Evolutionary conservation across 2,329 filamentous ascomycete species (phyloP).

Genomic region (Cladosporium phlei): DNA sequence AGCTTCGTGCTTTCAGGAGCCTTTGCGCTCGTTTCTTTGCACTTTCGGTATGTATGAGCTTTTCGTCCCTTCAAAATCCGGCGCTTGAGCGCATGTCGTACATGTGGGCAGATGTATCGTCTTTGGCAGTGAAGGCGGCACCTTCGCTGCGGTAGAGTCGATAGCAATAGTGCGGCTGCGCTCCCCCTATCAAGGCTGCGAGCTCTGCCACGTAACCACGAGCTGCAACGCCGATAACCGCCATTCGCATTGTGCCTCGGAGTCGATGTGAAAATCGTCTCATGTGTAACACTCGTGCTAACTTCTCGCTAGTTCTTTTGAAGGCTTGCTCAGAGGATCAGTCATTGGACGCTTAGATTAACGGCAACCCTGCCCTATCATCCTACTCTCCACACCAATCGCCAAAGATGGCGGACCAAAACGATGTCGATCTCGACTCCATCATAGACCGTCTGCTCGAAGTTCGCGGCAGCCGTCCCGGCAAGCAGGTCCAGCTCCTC

Average conservation of each 20-base stretch:
- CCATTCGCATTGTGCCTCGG: too few species aligned
- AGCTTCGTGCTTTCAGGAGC: slow-evolving; percentile 21
- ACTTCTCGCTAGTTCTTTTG: slow-evolving; percentile 4
- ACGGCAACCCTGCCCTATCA: slow-evolving; percentile 9
- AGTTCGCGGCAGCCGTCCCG: slow-evolving; percentile 93
- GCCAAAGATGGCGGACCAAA: slow-evolving; percentile 62
- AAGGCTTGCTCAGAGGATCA: slow-evolving; percentile 10
- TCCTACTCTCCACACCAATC: neutral
- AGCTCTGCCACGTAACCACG: too few species aligned
- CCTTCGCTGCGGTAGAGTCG: too few species aligned
- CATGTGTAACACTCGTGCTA: neutral
- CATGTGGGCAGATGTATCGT: neutral
- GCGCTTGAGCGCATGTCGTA: too few species aligned
- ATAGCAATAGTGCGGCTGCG: neutral
- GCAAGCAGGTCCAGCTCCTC: slow-evolving; percentile 95
- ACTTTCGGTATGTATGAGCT: slow-evolving; percentile 25
- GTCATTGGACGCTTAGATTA: slow-evolving; percentile 9
- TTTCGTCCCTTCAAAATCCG: slow-evolving; percentile 2
- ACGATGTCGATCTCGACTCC: slow-evolving; percentile 97
- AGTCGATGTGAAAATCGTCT: too few species aligned
- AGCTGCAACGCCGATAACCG: too few species aligned
- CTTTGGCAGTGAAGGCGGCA: too few species aligned
- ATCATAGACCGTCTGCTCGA: slow-evolving; percentile 98
- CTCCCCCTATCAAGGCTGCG: too few species aligned
- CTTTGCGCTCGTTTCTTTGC: slow-evolving; percentile 28